These are phyloP conservation scores for Diaporthe velutina DNA, from an alignment of 2,329 filamentous ascomycete genomes.

Conservation along the genomic window DNA sequence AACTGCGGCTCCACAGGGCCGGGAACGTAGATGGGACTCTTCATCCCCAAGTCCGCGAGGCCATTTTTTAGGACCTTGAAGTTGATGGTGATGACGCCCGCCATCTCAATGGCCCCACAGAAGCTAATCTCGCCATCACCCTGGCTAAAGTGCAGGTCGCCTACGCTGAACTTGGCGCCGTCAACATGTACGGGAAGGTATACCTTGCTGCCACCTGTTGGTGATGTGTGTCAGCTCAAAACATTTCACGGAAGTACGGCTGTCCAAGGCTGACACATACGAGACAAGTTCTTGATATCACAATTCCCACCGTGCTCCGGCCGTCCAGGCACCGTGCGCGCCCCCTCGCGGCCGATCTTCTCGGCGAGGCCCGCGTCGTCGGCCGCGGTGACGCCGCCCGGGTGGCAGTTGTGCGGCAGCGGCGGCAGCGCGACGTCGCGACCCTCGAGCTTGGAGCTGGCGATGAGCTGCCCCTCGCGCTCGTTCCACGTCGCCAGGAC, in stretches of 20 bases:
- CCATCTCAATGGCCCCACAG: constrained; percentile 94
- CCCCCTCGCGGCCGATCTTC: constrained; percentile 82
- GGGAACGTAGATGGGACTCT: constrained; percentile 86
- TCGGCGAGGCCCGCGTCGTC: constrained; percentile 68
- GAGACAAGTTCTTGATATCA: constrained; percentile 84
- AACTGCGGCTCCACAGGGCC: constrained; percentile 92
- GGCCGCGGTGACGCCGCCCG: constrained; percentile 67
- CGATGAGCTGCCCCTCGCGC: constrained; percentile 84
- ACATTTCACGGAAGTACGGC: too few species aligned
- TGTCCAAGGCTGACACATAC: not conserved
- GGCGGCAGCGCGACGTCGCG: constrained; percentile 85
- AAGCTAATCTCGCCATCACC: constrained; percentile 94
- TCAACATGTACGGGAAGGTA: constrained; percentile 89
- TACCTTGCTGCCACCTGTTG: constrained; percentile 80
- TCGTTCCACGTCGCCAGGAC: constrained; percentile 86
- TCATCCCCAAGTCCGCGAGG: constrained; percentile 79
- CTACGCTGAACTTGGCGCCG: constrained; percentile 91
- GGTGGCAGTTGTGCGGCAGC: constrained; percentile 77
- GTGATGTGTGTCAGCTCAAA: not conserved
- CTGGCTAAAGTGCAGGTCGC: constrained; percentile 89
- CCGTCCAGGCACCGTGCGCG: constrained; percentile 85
- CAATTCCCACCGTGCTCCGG: constrained; percentile 93
- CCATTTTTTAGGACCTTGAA: constrained; percentile 89
- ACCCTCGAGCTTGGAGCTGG: constrained; percentile 70
- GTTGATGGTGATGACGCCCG: constrained; percentile 89